phyloP scores from a whole-genome alignment of 2,329 filamentous ascomycete species.

The Talaromyces sp. region DNA sequence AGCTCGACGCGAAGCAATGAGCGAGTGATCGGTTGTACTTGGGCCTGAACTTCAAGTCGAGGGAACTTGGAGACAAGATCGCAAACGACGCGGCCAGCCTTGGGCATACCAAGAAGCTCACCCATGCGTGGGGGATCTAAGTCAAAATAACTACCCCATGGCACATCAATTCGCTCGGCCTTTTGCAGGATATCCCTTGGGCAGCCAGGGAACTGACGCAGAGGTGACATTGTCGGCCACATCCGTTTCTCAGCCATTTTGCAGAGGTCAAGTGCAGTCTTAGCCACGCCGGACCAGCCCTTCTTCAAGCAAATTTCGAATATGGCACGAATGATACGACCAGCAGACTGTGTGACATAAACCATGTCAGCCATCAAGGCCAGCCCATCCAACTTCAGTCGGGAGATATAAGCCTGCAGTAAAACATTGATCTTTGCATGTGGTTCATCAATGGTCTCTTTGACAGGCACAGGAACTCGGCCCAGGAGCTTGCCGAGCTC shows the following conservation, averaged over 20 bases:
- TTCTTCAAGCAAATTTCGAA: slow-evolving; percentile 98
- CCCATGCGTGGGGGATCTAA: slow-evolving; percentile 96
- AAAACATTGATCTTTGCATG: slow-evolving; percentile 98
- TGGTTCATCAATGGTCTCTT: slow-evolving; percentile 95
- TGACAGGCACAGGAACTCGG: slow-evolving; percentile 91
- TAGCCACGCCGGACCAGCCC: slow-evolving; percentile 91
- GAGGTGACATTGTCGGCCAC: slow-evolving; percentile 98
- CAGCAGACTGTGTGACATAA: slow-evolving; percentile 96
- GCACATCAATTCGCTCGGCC: slow-evolving; percentile 90
- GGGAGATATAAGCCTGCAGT: slow-evolving; percentile 92
- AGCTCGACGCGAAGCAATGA: slow-evolving; percentile 90
- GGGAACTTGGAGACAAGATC: slow-evolving; percentile 89
- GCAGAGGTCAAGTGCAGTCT: slow-evolving; percentile 88
- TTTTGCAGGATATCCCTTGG: slow-evolving; percentile 86
- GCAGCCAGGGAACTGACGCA: slow-evolving; percentile 85
- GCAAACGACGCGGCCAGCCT: slow-evolving; percentile 83
- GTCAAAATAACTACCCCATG: slow-evolving; percentile 93
- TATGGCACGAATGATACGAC: slow-evolving; percentile 90
- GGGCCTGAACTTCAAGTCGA: slow-evolving; percentile 85
- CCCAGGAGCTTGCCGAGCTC: slow-evolving; percentile 90
- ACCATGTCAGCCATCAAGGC: slow-evolving; percentile 98
- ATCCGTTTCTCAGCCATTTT: slow-evolving; percentile 99
- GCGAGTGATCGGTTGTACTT: slow-evolving; percentile 91
- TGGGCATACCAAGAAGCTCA: slow-evolving; percentile 87
- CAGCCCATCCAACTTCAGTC: slow-evolving; percentile 88